phyloP scores from a whole-genome alignment of 768 basidiomycete species.

The Scleroderma citrinum region DNA sequence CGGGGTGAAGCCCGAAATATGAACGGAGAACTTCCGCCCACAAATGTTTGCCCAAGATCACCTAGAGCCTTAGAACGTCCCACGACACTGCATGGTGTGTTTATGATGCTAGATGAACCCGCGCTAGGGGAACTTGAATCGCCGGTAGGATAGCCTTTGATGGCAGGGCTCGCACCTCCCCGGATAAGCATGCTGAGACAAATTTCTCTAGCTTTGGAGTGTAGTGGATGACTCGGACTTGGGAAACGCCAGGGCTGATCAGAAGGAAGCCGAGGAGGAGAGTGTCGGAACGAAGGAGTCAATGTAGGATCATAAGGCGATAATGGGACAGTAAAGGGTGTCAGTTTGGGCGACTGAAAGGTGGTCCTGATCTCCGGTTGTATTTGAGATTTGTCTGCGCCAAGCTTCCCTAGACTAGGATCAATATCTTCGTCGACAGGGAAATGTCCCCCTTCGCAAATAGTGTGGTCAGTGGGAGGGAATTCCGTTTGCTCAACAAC shows the following conservation, averaged over 20 bases:
- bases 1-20: slow-evolving; percentile 40
- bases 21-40: slow-evolving; percentile 28
- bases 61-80: slow-evolving; percentile 23
- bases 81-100: slow-evolving; percentile 22
- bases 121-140: slow-evolving; percentile 27
- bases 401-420: slow-evolving; percentile 1
- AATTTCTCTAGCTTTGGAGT: slow-evolving; percentile 57
- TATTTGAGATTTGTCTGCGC: background rate
- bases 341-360: slow-evolving; percentile 21
- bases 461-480: slow-evolving; percentile 14
- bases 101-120: slow-evolving; percentile 25
- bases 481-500: slow-evolving; percentile 23
- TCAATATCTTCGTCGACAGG: slow-evolving; percentile 1
- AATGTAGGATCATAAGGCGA: slow-evolving; percentile 73
- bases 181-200: slow-evolving; percentile 60
- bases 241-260: slow-evolving; percentile 81
- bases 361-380: slow-evolving; percentile 4
- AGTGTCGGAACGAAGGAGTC: slow-evolving; percentile 75
- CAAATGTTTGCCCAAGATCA: slow-evolving; percentile 15
- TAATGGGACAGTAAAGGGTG: slow-evolving; percentile 38
- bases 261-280: slow-evolving; percentile 65
- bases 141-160: slow-evolving; percentile 25
- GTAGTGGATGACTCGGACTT: slow-evolving; percentile 73
- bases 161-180: slow-evolving; percentile 44
- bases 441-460: slow-evolving; percentile 1